Evolutionary conservation across 192 early-diverging fungal species (phyloP), one percentile per base, ranked within the genome.

Genomic region (Backusella parvicylindrica): DNA sequence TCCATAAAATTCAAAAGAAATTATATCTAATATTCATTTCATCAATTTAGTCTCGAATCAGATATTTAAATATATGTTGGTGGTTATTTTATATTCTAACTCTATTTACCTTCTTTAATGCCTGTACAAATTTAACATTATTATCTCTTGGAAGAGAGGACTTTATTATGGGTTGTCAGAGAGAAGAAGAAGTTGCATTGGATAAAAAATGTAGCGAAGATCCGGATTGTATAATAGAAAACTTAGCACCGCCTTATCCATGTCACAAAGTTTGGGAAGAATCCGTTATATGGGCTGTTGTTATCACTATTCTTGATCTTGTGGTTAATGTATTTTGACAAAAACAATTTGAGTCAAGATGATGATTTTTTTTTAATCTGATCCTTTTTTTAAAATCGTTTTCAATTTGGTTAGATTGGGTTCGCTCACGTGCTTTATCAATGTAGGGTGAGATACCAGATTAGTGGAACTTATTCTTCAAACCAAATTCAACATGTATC

Each of bases 1-100:
- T 47, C 43, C 6, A 47, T n/a, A n/a, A n/a, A n/a, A n/a, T n/a
- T n/a, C n/a, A n/a, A 21, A 47, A 6, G n/a, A 47, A 47, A 47
- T n/a, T 1, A 6, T 0, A n/a, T 6, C 43, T 47, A 60, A 28
- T 12, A 60, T 60, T 43, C 8, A 15, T 35, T 35, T 35, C 33
- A 11, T 28, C 23, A 60, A 60, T 13, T 38, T 68, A 68, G 66
- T 36, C 36, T 21, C 66, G n/a, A 26, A 21, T 68, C 3, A 33
- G 9, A 38, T 26, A 9, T n/a, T 26, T 68, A 68, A 38, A 68
- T 36, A 68, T 38, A 68, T 68, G 66, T 23, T 68, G 66, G 66
- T 68, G 66, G 66, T 2, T 68, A 68, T 68, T 68, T 35, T 68
- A 68, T 38, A 68, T 68, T 1, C 35, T 68, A 38, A 68, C 35